A percentile compares a stretch with the other conserved stretches of the same genome.
These are phyloP conservation scores for Parmelia sp. DNA, from an alignment of 495 filamentous ascomycete species.

Conservation along the genomic window DNA sequence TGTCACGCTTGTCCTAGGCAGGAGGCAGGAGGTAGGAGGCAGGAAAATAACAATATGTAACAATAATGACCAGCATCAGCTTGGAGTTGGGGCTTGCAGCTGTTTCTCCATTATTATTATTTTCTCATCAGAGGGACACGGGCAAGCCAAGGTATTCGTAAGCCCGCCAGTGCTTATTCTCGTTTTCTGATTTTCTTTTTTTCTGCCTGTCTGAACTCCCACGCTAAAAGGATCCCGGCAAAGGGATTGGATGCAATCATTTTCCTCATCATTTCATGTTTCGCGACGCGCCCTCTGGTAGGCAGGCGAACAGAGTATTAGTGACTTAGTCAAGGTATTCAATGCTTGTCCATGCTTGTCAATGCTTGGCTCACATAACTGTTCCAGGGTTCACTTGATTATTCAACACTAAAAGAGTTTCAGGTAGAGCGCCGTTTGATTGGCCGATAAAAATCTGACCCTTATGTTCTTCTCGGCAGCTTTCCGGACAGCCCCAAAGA, in stretches of 20 bases:
- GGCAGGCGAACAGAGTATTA: too few relatives aligned
- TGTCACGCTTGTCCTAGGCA: slow-evolving; percentile 5
- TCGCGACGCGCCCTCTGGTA: too few relatives aligned
- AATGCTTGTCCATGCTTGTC: too few relatives aligned
- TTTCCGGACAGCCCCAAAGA: not conserved
- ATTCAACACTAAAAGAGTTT: not conserved
- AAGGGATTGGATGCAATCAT: not conserved
- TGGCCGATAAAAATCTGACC: not conserved
- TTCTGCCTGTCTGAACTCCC: not conserved
- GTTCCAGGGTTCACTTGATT: not conserved
- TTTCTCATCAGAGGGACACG: too few relatives aligned
- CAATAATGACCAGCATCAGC: not conserved
- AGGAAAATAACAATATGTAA: too few relatives aligned
- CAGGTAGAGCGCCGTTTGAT: not conserved
- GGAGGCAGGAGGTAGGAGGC: too few relatives aligned
- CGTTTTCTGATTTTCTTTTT: not conserved
- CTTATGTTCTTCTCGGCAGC: not conserved
- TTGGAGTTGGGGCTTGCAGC: not conserved
- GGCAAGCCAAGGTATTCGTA: too few relatives aligned
- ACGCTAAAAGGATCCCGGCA: not conserved
- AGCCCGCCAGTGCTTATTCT: not conserved
- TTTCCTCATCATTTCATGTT: too few relatives aligned
- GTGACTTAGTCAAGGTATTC: too few relatives aligned
- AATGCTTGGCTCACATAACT: not conserved
- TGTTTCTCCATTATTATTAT: too few relatives aligned